These are phyloP conservation scores for Oryza australiensis DNA, from an alignment of 176 grass and related monocot genomes.

Conservation along the genomic window DNA sequence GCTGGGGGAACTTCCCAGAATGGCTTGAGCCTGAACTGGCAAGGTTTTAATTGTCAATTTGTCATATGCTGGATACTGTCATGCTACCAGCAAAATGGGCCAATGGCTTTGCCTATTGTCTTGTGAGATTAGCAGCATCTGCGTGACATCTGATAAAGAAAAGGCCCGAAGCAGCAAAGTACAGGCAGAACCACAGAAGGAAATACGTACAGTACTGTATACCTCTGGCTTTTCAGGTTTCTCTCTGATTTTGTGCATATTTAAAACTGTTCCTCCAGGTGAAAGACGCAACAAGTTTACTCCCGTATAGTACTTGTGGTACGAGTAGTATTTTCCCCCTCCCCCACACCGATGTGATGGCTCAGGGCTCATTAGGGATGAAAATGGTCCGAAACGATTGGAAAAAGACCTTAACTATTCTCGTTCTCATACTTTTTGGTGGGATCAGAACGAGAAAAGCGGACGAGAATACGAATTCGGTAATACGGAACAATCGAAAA, in stretches of 20 bases:
- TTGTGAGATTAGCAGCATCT: neutral
- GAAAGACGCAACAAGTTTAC: neutral
- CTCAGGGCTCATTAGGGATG: constrained; percentile 6
- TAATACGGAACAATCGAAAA: too few relatives aligned
- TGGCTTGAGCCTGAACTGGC: neutral
- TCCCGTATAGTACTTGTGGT: neutral
- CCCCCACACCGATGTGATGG: constrained; percentile 17
- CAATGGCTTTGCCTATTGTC: neutral
- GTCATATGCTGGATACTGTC: neutral
- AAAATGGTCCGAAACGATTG: too few relatives aligned
- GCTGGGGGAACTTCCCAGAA: neutral
- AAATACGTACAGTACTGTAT: neutral
- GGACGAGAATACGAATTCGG: too few relatives aligned
- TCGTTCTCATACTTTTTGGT: too few relatives aligned
- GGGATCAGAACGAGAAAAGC: too few relatives aligned
- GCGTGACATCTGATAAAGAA: constrained; percentile 6
- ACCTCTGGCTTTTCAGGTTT: constrained; percentile 15
- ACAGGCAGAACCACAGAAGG: neutral
- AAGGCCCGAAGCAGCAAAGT: constrained; percentile 1
- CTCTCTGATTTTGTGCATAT: neutral
- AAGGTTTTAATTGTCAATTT: neutral
- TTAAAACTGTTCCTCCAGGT: neutral
- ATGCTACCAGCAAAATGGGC: neutral
- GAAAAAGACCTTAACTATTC: too few relatives aligned
- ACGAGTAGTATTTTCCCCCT: neutral